Base-by-base conservation (phyloP, 2,329 filamentous ascomycete species). In the Fusarium lyarnte region DNA sequence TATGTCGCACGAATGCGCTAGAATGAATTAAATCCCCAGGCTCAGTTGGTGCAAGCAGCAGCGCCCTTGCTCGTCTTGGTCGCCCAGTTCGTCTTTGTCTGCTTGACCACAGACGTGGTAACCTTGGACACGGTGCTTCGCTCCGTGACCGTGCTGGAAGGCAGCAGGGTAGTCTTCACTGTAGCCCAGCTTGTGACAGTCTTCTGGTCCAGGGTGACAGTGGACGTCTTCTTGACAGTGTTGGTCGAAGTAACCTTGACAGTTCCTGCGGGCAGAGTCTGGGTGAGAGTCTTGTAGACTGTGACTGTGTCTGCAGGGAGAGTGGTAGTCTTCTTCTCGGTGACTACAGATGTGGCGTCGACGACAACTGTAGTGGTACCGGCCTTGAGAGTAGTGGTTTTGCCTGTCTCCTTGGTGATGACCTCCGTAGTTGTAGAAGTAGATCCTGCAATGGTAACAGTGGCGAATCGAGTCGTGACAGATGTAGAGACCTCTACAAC, bases 101-200 rank as follows among this genome's bases (percentile, higher is more conserved):
- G n/a, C 57, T 70, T 73, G 13, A 73, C 36, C 4, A 63, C 47
- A 8, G 69, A 73, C 6, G 70, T 70, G 17, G 65, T 73, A 6
- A 45, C 55, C 61, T 73, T 73, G 36, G 57, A 73, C 4, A 73
- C 66, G 7, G 70, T 73, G 16, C 66, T 73, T 29, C 57, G 61
- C 39, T 58, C 1, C 13, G 72, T 76, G 1, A 66, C 67, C 0
- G 72, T 75, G 46, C 70, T 75, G 0, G 72, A 76, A 0, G 76
- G 74, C 52, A 66, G 70, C 21, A 78, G 38, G 1, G 76, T 78
- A 4, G 75, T 72, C 58, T 75, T 77, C 14, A 74, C 74, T 6
- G 76, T 77, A 5, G 66, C 38, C 76, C 75, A 76, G 31, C 53
- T 66, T 3, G 70, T 73, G 2, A 63, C 45, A 14, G 70, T 73